phyloP scores from a whole-genome alignment of 768 basidiomycete genomes.

The Termitomyces sp. region DNA sequence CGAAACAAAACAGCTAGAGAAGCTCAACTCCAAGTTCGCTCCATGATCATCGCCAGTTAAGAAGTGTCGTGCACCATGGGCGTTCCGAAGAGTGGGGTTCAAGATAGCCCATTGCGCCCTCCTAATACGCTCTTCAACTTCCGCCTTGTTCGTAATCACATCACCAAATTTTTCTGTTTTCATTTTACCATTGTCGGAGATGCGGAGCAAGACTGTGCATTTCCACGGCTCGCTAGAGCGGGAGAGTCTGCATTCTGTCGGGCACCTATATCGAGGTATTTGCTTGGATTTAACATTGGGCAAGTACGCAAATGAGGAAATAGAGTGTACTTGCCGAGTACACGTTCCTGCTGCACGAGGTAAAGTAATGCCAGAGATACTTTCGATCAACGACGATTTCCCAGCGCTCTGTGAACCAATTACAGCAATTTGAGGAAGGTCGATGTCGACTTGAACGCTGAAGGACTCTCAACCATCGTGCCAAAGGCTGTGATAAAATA shows the following conservation, averaged over 20 bases:
- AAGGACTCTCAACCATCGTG: background rate
- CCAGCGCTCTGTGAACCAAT: constrained; percentile 71
- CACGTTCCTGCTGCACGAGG: constrained; percentile 73
- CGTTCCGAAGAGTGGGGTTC: constrained; percentile 36
- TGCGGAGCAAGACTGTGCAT: constrained; percentile 44
- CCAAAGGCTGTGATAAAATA: background rate
- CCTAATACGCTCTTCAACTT: constrained; percentile 62
- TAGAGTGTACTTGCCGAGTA: constrained; percentile 42
- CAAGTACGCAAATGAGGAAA: background rate
- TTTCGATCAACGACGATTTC: constrained; percentile 73
- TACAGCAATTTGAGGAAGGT: constrained; percentile 69
- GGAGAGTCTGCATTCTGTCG: constrained; percentile 51
- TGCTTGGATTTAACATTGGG: background rate
- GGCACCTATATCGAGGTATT: constrained; percentile 32
- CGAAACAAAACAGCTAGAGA: constrained; percentile 53
- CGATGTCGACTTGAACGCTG: constrained; percentile 68
- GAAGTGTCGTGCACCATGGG: constrained; percentile 21
- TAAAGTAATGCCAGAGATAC: constrained; percentile 66
- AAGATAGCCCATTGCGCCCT: constrained; percentile 63
- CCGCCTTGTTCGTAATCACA: constrained; percentile 39
- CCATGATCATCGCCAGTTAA: constrained; percentile 30
- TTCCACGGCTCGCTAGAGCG: constrained; percentile 37
- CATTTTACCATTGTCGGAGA: constrained; percentile 32
- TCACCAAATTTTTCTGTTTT: constrained; percentile 38
- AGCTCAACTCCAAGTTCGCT: constrained; percentile 23